Conservation (phyloP, 768 basidiomycete species). For the Cystobasidiopsis lactophilus region DNA sequence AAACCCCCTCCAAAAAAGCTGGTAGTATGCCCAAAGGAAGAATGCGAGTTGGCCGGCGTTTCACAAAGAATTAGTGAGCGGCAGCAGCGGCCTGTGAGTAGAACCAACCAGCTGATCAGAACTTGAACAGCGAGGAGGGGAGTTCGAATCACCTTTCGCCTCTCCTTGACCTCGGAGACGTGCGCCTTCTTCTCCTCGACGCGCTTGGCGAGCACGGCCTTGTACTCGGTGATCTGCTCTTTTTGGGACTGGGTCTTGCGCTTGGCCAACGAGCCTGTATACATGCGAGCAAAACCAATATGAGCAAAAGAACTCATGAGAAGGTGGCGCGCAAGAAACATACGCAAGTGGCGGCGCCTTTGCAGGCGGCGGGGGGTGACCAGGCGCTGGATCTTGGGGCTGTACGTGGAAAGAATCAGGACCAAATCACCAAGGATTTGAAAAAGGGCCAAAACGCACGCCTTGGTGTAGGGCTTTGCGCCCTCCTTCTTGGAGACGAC, state of each 20-base stretch:
- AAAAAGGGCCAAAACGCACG: conserved; percentile 33
- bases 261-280: conserved; percentile 44
- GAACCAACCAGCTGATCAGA: too few species aligned
- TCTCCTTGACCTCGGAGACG: conserved; percentile 29
- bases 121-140: too few species aligned
- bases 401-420: conserved; percentile 19
- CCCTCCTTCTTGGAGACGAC: conserved; percentile 64
- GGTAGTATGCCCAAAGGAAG: too few species aligned
- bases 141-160: background rate
- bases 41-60: too few species aligned
- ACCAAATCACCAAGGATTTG: background rate
- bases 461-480: conserved; percentile 90
- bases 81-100: too few species aligned
- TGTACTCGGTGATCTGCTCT: conserved; percentile 86
- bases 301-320: background rate
- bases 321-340: background rate
- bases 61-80: too few species aligned
- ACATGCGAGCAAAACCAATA: background rate
- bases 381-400: conserved; percentile 90
- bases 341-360: conserved; percentile 70
- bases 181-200: conserved; percentile 82
- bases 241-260: conserved; percentile 74
- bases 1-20: too few species aligned
- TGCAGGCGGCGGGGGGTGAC: conserved; percentile 90
- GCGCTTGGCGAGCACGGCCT: conserved; percentile 68